Conservation (phyloP, 2,329 filamentous ascomycete genomes). For the Conoideocrella luteorostrata region DNA sequence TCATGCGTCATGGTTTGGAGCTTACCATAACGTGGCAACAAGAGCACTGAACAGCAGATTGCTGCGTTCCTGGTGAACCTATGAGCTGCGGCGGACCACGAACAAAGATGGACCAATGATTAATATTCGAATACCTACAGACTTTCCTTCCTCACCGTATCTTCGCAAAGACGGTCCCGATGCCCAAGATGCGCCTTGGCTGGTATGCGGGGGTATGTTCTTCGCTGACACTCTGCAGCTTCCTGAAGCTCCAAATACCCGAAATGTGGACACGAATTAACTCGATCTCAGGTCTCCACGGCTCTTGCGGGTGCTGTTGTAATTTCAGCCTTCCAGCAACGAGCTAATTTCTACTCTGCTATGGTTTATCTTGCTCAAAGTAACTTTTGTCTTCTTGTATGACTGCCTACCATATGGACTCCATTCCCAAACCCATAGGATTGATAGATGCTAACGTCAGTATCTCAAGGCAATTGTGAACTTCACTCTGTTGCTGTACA, state of each 20-base stretch:
- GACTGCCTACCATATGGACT: conserved; percentile 18
- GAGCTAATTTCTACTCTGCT: conserved; percentile 96
- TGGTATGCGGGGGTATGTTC: conserved; percentile 58
- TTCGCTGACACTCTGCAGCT: too few species aligned
- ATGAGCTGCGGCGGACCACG: not conserved
- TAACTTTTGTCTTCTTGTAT: conserved; percentile 86
- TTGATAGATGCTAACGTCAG: not conserved
- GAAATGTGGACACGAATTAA: conserved; percentile 15
- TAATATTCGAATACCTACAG: conserved; percentile 1
- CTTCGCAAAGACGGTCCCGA: conserved; percentile 10
- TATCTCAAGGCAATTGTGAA: conserved; percentile 76
- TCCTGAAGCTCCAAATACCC: not conserved
- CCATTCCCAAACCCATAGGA: too few species aligned
- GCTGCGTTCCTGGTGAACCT: conserved; percentile 1
- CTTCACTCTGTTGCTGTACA: conserved; percentile 74
- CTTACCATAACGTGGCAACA: conserved; percentile 9
- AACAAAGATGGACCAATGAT: conserved; percentile 6
- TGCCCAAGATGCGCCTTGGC: conserved; percentile 48
- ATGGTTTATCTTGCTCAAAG: conserved; percentile 96
- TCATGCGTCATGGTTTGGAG: conserved; percentile 4
- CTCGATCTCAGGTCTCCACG: conserved; percentile 60
- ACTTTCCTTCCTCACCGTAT: not conserved
- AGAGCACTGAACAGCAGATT: not conserved
- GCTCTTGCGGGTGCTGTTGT: conserved; percentile 78
- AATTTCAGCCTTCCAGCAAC: conserved; percentile 85